phyloP scores from a whole-genome alignment of 441 rosid species.

The Geranium incanum region DNA sequence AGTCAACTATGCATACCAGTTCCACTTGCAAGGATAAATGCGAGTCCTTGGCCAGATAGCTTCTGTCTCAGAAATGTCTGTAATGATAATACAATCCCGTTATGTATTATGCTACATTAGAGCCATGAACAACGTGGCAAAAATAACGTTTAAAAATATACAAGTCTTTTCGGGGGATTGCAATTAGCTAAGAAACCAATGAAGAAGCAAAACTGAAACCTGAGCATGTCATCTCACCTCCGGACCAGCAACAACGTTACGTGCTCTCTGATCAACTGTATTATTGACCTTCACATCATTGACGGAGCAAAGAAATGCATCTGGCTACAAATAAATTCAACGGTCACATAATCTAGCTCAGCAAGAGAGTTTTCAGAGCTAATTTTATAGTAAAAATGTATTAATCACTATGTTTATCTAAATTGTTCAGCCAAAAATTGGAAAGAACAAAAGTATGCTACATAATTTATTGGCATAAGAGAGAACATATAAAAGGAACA shows the following conservation, averaged over 20 bases:
- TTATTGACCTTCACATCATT: constrained; percentile 82
- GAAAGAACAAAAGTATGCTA: background rate
- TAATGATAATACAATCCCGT: constrained; percentile 16
- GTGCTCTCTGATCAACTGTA: constrained; percentile 67
- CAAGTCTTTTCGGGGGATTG: background rate
- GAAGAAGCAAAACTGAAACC: background rate
- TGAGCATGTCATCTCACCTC: constrained; percentile 48
- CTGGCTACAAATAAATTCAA: constrained; percentile 74
- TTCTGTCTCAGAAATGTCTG: constrained; percentile 90
- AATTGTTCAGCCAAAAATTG: constrained; percentile 6
- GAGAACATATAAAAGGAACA: constrained; percentile 13
- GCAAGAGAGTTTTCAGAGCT: background rate
- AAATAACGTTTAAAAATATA: background rate
- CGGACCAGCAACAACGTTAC: constrained; percentile 51
- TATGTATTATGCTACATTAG: constrained; percentile 9
- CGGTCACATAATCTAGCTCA: constrained; percentile 18
- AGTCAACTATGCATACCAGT: constrained; percentile 51
- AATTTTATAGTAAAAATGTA: background rate
- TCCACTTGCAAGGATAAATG: constrained; percentile 89
- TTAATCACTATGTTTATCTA: background rate
- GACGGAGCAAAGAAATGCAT: constrained; percentile 92
- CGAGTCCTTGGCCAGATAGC: constrained; percentile 90
- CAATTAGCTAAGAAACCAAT: constrained; percentile 11
- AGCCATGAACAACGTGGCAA: background rate
- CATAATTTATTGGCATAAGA: constrained; percentile 10